These are phyloP conservation scores for Tolypocladium guangdongense DNA, from an alignment of 2,329 filamentous ascomycete species.

Conservation along the genomic window DNA sequence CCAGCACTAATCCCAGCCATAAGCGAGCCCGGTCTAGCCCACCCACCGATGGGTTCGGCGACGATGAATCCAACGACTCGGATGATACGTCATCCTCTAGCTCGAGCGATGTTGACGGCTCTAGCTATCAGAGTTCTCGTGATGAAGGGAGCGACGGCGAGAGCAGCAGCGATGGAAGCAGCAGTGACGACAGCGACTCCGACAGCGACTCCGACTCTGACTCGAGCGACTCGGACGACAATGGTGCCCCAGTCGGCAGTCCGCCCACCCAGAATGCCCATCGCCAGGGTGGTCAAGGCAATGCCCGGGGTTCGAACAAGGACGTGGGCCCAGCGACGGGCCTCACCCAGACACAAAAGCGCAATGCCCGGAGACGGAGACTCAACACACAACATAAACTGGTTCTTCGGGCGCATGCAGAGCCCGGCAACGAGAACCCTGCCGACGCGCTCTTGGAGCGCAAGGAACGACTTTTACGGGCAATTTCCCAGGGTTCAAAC, in stretches of 20 bases:
- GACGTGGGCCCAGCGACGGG: slow-evolving; percentile 17
- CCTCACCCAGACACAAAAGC: slow-evolving; percentile 34
- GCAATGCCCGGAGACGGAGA: slow-evolving; percentile 38
- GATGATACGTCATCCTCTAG: background rate
- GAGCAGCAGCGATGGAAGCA: slow-evolving; percentile 4
- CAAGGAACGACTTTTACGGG: slow-evolving; percentile 28
- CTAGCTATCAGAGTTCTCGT: background rate
- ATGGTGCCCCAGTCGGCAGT: background rate
- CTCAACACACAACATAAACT: slow-evolving; percentile 15
- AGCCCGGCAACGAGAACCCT: background rate
- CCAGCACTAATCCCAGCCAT: background rate
- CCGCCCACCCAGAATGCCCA: background rate
- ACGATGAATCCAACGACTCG: background rate
- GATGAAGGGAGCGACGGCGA: background rate
- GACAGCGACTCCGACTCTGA: slow-evolving; percentile 3
- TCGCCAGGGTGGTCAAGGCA: background rate
- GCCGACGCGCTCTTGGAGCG: slow-evolving; percentile 18
- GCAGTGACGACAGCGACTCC: slow-evolving; percentile 6
- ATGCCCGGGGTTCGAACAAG: background rate
- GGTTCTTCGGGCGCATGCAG: background rate
- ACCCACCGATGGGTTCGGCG: too few relatives aligned
- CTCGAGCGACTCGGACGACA: background rate
- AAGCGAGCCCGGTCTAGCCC: background rate
- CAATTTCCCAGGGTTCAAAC: slow-evolving; percentile 10
- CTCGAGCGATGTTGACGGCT: background rate